Evolutionary conservation across 371 early-diverging fungal species (phyloP), one percentile per base, ranked within the genome.

Genomic region (Rhizomucor miehei): DNA sequence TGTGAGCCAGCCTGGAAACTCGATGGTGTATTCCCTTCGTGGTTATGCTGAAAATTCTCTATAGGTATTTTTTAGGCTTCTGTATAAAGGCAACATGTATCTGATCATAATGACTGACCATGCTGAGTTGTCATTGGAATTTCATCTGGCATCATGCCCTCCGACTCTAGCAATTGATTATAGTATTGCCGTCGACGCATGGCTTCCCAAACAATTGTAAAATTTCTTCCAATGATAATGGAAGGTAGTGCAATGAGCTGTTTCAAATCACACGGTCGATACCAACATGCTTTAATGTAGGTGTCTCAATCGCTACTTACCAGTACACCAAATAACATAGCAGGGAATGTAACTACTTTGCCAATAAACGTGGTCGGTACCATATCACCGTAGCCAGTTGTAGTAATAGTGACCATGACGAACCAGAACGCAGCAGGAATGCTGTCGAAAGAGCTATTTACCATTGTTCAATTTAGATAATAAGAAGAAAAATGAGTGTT

Each of bases 341-440:
- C 87, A 3, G 91, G 90, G 56, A 91, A 90, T 2, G 91, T 86
- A 21, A 93, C 83, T 29, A 91, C 57, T 60, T 91, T 91, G 47
- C 93, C 93, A 47, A 91, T 71, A 64, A 89, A 85, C 0, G 93
- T 93, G 0, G 86, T 79, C 4, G 93, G 93, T 2, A 89, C 89
- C 88, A 90, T 89, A 58, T 90, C 91, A 50, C 84, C 92, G 64
- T 89, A 91, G 29, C 92, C 92, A 19, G 92, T 91, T 3, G 93
- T 93, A 3, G 93, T 91, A 55, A 93, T 81, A 9, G 92, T 91
- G 23, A 89, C 91, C 48, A 89, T 73, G 8, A 88, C 85, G 67
- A 84, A 93, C 89, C 90, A 93, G 56, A 89, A 87, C 0, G 90
- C 81, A 9, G 90, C 86, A 3, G 93, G 93, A 48, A 93, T 91